Percentiles rank a stretch among this genome's conserved stretches.
Evolutionary conservation across 495 filamentous ascomycete species (phyloP).

Genomic region (Endocarpon pusillum): DNA sequence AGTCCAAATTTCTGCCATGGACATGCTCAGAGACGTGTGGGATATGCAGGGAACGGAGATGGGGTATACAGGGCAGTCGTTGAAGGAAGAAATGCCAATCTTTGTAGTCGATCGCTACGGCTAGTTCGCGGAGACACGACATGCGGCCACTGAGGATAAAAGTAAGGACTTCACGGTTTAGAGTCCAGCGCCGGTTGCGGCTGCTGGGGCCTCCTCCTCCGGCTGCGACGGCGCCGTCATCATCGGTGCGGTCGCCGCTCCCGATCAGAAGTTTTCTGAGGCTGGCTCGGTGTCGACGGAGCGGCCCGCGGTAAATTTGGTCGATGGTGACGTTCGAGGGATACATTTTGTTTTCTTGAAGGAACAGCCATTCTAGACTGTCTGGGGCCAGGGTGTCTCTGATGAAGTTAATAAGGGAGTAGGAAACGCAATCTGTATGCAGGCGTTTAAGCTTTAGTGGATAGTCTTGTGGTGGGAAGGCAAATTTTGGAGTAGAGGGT

Average conservation of each 20-base stretch:
- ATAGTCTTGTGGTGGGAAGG: slow-evolving; percentile 31
- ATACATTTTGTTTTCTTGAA: slow-evolving; percentile 53
- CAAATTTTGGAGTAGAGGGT: slow-evolving; percentile 5
- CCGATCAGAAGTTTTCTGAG: slow-evolving; percentile 68
- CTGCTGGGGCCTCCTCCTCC: slow-evolving; percentile 16
- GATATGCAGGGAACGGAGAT: slow-evolving; percentile 65
- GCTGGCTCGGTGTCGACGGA: slow-evolving; percentile 56
- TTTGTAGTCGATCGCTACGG: slow-evolving; percentile 58
- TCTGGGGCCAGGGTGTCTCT: slow-evolving; percentile 77
- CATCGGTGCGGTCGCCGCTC: slow-evolving; percentile 34
- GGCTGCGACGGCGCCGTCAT: too few relatives aligned
- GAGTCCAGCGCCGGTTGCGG: slow-evolving; percentile 60
- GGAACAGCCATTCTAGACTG: slow-evolving; percentile 63
- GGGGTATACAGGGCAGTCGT: slow-evolving; percentile 54
- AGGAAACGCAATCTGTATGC: slow-evolving; percentile 67
- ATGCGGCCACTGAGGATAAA: slow-evolving; percentile 78
- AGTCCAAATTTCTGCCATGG: slow-evolving; percentile 31
- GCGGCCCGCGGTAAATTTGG: slow-evolving; percentile 53
- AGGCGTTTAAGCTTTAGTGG: slow-evolving; percentile 59
- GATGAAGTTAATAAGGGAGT: slow-evolving; percentile 62
- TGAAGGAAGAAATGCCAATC: slow-evolving; percentile 92
- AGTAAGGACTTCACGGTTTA: slow-evolving; percentile 51
- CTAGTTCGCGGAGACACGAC: slow-evolving; percentile 56
- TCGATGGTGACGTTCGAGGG: slow-evolving; percentile 48
- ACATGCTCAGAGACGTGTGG: slow-evolving; percentile 51